A percentile compares a stretch with the other conserved stretches of the same genome.
Evolutionary conservation across 1,139 yeast species (phyloP).

Genomic region (Diutina rugosa): DNA sequence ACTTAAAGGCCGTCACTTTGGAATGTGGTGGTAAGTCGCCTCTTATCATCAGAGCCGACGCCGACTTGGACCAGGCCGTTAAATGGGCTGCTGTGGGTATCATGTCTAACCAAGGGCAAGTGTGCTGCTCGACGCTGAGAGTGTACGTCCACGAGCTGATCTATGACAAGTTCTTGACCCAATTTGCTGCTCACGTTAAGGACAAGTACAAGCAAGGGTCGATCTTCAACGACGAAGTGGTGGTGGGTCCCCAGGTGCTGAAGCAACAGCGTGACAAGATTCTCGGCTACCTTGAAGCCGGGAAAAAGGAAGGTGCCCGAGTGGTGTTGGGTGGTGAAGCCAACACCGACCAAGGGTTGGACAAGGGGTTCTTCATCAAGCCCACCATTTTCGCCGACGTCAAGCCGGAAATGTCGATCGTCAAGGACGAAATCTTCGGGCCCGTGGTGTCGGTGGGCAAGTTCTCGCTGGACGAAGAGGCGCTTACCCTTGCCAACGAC

Average conservation of each 20-base stretch:
- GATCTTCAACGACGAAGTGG: constrained; percentile 42
- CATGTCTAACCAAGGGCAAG: constrained; percentile 78
- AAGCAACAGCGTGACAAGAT: constrained; percentile 53
- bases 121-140: constrained; percentile 83
- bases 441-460: constrained; percentile 45
- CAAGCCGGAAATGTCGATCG: constrained; percentile 37
- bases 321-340: constrained; percentile 30
- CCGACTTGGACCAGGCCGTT: constrained; percentile 68
- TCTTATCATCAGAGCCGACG: constrained; percentile 56
- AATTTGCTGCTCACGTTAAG: constrained; percentile 20
- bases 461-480: constrained; percentile 42
- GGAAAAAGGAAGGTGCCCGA: constrained; percentile 45
- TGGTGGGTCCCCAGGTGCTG: constrained; percentile 74
- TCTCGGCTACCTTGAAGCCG: constrained; percentile 35
- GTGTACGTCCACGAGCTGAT: constrained; percentile 59
- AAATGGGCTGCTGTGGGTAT: constrained; percentile 82
- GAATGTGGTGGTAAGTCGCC: constrained; percentile 94
- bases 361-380: constrained; percentile 35
- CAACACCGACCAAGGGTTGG: constrained; percentile 31
- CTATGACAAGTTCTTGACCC: constrained; percentile 51
- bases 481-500: constrained; percentile 32
- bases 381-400: constrained; percentile 47
- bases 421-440: constrained; percentile 47
- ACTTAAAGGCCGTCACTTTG: constrained; percentile 61
- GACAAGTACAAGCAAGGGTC: constrained; percentile 34